Percentiles rank a stretch among this genome's conserved stretches.
These are phyloP conservation scores for Globisporangium cederbergense DNA, from an alignment of 352 stramenopile genomes.

Conservation along the genomic window DNA sequence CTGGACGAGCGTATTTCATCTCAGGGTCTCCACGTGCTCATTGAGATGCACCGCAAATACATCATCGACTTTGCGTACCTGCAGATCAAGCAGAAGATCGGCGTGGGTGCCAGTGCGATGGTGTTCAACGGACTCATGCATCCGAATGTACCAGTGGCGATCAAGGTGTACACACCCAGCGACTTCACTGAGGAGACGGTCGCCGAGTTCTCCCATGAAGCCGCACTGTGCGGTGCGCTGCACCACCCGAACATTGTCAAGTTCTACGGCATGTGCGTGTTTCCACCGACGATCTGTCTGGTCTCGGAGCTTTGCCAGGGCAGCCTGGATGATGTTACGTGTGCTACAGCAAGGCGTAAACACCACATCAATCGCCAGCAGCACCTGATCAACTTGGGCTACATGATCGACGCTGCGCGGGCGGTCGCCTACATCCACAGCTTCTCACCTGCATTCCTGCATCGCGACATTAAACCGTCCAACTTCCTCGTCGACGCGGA, in stretches of 20 bases:
- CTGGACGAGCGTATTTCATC: slow-evolving; percentile 47
- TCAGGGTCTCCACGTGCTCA: slow-evolving; percentile 60
- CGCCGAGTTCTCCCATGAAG: slow-evolving; percentile 77
- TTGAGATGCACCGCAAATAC: slow-evolving; percentile 72
- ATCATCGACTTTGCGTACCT: slow-evolving; percentile 73
- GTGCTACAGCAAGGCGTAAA: slow-evolving; percentile 12
- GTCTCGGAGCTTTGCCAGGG: slow-evolving; percentile 58
- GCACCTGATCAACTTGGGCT: slow-evolving; percentile 47
- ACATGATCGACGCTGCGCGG: slow-evolving; percentile 61
- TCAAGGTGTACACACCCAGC: slow-evolving; percentile 66
- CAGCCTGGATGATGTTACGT: slow-evolving; percentile 33
- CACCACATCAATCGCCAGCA: slow-evolving; percentile 30
- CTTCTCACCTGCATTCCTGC: slow-evolving; percentile 66
- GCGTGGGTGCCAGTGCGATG: slow-evolving; percentile 49
- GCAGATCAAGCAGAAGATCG: slow-evolving; percentile 50
- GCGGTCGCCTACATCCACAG: slow-evolving; percentile 74
- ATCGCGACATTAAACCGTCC: slow-evolving; percentile 72
- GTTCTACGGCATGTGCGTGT: slow-evolving; percentile 84
- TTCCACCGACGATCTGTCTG: slow-evolving; percentile 64
- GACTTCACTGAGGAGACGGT: slow-evolving; percentile 51
- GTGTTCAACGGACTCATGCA: slow-evolving; percentile 57
- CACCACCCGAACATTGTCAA: slow-evolving; percentile 78
- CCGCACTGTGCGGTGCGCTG: slow-evolving; percentile 65
- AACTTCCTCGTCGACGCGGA: slow-evolving; percentile 73
- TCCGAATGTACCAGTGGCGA: slow-evolving; percentile 25